Evolutionary conservation across 129 eudicot genomes (phyloP), one percentile per base, ranked within the genome.

Genomic region (Escallonia rubra): DNA sequence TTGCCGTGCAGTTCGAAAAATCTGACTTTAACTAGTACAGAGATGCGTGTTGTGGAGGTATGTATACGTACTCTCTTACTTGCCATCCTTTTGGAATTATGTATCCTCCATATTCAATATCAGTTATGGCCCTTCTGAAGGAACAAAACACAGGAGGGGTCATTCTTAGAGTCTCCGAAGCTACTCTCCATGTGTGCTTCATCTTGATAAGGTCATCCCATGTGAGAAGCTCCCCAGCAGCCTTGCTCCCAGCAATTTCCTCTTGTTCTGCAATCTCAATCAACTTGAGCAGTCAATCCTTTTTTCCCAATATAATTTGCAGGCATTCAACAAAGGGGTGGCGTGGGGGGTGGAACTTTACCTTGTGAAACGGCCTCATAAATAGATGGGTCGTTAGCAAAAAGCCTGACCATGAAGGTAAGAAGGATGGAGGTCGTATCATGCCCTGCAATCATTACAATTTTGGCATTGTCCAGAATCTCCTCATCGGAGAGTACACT

Each of bases 171-270:
- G 76, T 64, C 82, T 81, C 79, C 7, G 69, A 58, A 45, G 86
- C 79, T 34, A 77, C 82, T 69, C 68, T 73, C 79, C 86, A 76
- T 64, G 82, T 72, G 70, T 74, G 56, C 67, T 81, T 81, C 86
- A 81, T 81, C 73, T 81, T 76, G 41, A 57, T 59, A 34, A 81
- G 79, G 59, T 76, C 82, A 56, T 81, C 71, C 79, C 79, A 81
- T 52, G 86, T 73, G 13, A 77, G 69, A 69, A 50, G 64, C 73
- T 81, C 82, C 59, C 59, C 76, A 0, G 6, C 3, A 13, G 42
- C 52, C 67, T 69, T 77, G 13, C 73, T 70, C 41, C 67, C 65
- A 2, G 61, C 56, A 43, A 77, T 65, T 59, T 73, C 80, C 67
- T 73, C 70, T 59, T 81, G 80, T 56, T 81, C 82, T 81, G 16